Conservation (phyloP, 2,329 filamentous ascomycete genomes). For the Fusarium cicatricum region DNA sequence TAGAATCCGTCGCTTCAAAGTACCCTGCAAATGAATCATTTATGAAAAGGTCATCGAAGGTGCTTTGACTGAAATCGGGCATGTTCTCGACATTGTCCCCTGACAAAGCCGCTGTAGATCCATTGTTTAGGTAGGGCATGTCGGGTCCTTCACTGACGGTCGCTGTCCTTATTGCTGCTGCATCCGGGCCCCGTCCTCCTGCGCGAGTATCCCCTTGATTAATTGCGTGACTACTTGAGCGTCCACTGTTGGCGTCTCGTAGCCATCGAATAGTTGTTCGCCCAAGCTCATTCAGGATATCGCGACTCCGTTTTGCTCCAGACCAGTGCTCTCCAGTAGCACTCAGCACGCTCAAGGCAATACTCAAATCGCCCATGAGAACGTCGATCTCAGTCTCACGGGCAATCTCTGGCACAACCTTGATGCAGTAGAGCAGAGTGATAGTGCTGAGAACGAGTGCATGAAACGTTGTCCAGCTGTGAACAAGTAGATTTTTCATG, state of each 20-base stretch:
- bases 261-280: constrained; percentile 45
- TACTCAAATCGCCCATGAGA: constrained; percentile 52
- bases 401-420: constrained; percentile 54
- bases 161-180: neutral
- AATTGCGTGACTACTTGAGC: neutral
- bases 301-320: constrained; percentile 56
- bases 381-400: constrained; percentile 48
- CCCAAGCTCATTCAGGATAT: constrained; percentile 53
- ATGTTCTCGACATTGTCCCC: constrained; percentile 2
- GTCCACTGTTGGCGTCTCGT: constrained; percentile 5
- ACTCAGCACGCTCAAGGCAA: constrained; percentile 56
- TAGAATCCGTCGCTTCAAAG: constrained; percentile 40
- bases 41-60: constrained; percentile 39
- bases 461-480: constrained; percentile 59
- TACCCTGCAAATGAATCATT: constrained; percentile 42
- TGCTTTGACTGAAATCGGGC: constrained; percentile 21
- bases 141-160: constrained; percentile 2
- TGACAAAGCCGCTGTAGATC: neutral
- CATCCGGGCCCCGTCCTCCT: neutral
- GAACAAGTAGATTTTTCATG: constrained; percentile 52
- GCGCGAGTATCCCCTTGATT: neutral
- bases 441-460: constrained; percentile 57
- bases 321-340: constrained; percentile 62
- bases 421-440: constrained; percentile 60
- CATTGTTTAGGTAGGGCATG: constrained; percentile 2